These are phyloP conservation scores for Termitomyces bulborhizus DNA, from an alignment of 768 basidiomycete genomes.

Conservation along the genomic window DNA sequence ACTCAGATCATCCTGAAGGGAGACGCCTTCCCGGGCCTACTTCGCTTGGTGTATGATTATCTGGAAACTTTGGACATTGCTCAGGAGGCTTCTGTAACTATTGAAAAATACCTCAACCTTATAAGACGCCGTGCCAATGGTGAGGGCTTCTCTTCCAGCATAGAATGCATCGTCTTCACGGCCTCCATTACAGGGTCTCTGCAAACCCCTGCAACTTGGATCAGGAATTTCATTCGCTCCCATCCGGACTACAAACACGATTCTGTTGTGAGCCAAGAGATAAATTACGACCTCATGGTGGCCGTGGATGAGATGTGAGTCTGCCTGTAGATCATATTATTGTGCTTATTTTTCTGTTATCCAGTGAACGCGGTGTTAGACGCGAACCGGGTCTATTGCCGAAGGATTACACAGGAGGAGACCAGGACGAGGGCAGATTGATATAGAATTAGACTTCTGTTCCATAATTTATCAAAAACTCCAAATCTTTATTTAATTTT, in stretches of 20 bases:
- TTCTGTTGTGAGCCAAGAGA: constrained; percentile 85
- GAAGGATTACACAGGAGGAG: constrained; percentile 45
- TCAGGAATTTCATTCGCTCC: constrained; percentile 82
- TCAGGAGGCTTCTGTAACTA: constrained; percentile 47
- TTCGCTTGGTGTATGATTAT: constrained; percentile 79
- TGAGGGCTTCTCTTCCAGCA: constrained; percentile 25
- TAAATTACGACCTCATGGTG: constrained; percentile 90
- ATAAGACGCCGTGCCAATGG: constrained; percentile 77
- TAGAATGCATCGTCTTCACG: background rate
- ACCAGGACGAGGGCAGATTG: constrained; percentile 39
- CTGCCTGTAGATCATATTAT: constrained; percentile 10
- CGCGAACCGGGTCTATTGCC: constrained; percentile 59
- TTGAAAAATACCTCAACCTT: constrained; percentile 75
- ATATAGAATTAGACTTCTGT: constrained; percentile 10
- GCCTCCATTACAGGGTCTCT: constrained; percentile 51
- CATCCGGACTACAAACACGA: constrained; percentile 92
- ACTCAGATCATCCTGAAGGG: constrained; percentile 33
- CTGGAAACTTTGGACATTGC: constrained; percentile 81
- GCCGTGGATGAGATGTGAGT: constrained; percentile 89
- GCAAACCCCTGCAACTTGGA: constrained; percentile 88
- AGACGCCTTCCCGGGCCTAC: constrained; percentile 66
- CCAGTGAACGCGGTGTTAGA: constrained; percentile 63
- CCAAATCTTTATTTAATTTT: constrained; percentile 2
- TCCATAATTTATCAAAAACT: background rate
- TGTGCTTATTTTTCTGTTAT: constrained; percentile 1